These are phyloP conservation scores for Wickerhamiella infanticola DNA, from an alignment of 1,139 yeast species.

Conservation along the genomic window DNA sequence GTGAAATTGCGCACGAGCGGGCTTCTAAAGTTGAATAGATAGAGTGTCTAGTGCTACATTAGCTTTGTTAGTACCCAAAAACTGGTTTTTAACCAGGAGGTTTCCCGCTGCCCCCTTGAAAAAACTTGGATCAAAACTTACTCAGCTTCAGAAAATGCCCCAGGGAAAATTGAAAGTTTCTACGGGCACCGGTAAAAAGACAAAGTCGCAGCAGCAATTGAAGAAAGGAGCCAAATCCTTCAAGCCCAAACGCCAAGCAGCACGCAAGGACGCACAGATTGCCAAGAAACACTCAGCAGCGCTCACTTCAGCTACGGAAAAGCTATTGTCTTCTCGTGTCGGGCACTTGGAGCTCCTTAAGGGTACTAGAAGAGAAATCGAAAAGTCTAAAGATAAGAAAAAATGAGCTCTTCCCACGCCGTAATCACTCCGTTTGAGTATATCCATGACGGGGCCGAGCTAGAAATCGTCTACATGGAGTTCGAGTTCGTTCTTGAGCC, in stretches of 20 bases:
- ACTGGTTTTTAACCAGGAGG: no score
- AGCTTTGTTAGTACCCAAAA: no score
- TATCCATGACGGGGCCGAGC: neutral
- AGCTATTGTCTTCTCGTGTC: conserved; percentile 69
- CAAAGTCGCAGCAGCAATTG: conserved; percentile 9
- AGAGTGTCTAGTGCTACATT: no score
- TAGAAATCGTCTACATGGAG: neutral
- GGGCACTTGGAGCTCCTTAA: conserved; percentile 89
- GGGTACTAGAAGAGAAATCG: conserved; percentile 75
- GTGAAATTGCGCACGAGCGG: no score
- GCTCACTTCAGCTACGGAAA: conserved; percentile 62
- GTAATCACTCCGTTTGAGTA: neutral
- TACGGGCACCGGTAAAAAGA: conserved; percentile 13
- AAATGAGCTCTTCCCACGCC: neutral
- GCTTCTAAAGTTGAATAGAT: no score
- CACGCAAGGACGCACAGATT: conserved; percentile 28
- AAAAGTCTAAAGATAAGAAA: conserved; percentile 26
- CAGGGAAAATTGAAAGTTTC: conserved; percentile 36
- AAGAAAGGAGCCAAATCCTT: conserved; percentile 61
- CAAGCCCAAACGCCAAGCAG: conserved; percentile 50
- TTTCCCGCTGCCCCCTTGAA: neutral
- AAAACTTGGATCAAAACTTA: neutral
- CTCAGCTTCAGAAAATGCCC: conserved; percentile 28
- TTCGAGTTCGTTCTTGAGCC: neutral
- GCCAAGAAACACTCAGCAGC: conserved; percentile 54